Percentiles rank a stretch among this genome's conserved stretches.
Conservation (phyloP, 1,139 yeast genomes). For the Zygosaccharomyces pseudobailii region DNA sequence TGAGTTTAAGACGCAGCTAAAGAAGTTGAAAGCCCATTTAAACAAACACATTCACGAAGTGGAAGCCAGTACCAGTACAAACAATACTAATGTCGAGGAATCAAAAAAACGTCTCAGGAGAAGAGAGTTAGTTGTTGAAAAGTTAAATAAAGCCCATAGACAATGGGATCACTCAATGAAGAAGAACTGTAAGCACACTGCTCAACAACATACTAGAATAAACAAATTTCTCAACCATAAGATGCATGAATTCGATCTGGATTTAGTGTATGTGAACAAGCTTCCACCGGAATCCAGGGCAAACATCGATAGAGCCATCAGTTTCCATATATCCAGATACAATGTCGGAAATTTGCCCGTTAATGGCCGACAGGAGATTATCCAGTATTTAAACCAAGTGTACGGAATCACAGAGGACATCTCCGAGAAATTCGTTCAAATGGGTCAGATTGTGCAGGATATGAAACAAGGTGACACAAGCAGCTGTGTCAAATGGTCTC, state of each 20-base stretch:
- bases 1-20: conserved; percentile 29
- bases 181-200: conserved; percentile 27
- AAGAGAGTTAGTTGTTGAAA: conserved; percentile 27
- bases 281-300: conserved; percentile 25
- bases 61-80: conserved; percentile 9
- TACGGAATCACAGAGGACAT: conserved; percentile 23
- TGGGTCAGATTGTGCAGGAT: conserved; percentile 30
- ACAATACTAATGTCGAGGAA: conserved; percentile 4
- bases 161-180: conserved; percentile 32
- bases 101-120: conserved; percentile 18
- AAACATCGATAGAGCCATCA: conserved; percentile 26
- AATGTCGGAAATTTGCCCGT: conserved; percentile 21
- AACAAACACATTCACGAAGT: conserved; percentile 28
- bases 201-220: conserved; percentile 33
- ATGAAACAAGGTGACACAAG: conserved; percentile 21
- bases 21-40: conserved; percentile 32
- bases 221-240: conserved; percentile 34
- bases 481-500: conserved; percentile 27
- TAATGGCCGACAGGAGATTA: conserved; percentile 15
- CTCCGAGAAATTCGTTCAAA: conserved; percentile 21
- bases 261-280: conserved; percentile 38
- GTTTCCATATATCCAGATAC: conserved; percentile 30
- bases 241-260: conserved; percentile 35
- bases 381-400: conserved; percentile 21
- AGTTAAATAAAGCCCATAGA: conserved; percentile 25